Conservation (phyloP, 352 stramenopile genomes). For the Pythium vanterpoolii region DNA sequence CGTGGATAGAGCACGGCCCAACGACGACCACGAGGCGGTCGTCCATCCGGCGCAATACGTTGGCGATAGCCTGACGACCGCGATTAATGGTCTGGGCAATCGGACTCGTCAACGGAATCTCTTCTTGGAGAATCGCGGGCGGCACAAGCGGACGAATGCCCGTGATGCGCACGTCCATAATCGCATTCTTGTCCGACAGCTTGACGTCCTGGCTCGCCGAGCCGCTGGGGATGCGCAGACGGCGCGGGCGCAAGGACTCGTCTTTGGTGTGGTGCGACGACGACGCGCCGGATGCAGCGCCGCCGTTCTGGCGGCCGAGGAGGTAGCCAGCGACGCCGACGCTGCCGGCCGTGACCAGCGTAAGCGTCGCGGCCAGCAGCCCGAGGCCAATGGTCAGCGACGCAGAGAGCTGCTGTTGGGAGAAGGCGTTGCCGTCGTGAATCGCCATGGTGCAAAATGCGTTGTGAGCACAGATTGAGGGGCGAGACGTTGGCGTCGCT, state of each 20-base stretch:
- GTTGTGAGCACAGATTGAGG: background rate
- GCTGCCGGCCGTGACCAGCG: conserved; percentile 65
- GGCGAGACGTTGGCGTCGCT: background rate
- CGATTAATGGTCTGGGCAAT: conserved; percentile 81
- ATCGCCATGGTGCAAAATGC: conserved; percentile 12
- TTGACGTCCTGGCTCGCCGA: conserved; percentile 75
- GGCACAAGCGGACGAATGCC: conserved; percentile 84
- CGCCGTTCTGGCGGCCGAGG: conserved; percentile 42
- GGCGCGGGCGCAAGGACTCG: conserved; percentile 26
- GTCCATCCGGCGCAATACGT: conserved; percentile 77
- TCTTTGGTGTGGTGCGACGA: conserved; percentile 5
- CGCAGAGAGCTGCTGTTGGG: conserved; percentile 22
- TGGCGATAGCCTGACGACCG: conserved; percentile 65
- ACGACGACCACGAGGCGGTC: conserved; percentile 84
- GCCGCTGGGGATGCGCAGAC: conserved; percentile 60
- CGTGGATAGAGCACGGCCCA: conserved; percentile 88
- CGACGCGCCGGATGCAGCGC: conserved; percentile 15
- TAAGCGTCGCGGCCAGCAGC: conserved; percentile 68
- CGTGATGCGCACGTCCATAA: conserved; percentile 86
- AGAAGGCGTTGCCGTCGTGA: conserved; percentile 3
- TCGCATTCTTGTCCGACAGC: conserved; percentile 81
- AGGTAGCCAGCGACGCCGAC: conserved; percentile 70
- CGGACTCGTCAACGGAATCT: conserved; percentile 77
- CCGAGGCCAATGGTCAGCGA: conserved; percentile 64
- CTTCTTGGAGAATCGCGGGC: conserved; percentile 79